phyloP scores from a whole-genome alignment of 2,329 filamentous ascomycete species.

The Aspergillus versicolor region DNA sequence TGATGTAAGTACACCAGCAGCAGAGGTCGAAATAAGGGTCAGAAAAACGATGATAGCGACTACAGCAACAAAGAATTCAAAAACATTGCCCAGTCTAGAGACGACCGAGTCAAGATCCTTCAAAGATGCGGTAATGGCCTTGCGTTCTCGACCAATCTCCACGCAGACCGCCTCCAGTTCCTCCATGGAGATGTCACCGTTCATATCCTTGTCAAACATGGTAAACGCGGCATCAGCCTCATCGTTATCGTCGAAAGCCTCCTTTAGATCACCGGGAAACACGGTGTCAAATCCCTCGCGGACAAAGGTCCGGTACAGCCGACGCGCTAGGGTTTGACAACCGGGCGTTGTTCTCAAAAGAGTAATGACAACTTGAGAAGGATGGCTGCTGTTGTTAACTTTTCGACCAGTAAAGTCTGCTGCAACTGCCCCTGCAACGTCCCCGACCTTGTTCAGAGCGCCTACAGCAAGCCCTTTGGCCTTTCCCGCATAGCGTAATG shows the following conservation, averaged over 20 bases:
- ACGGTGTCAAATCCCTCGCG: conserved; percentile 74
- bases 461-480: conserved; percentile 72
- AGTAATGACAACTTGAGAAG: conserved; percentile 78
- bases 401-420: conserved; percentile 84
- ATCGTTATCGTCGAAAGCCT: conserved; percentile 76
- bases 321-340: conserved; percentile 79
- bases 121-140: conserved; percentile 88
- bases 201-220: conserved; percentile 96
- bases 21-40: conserved; percentile 83
- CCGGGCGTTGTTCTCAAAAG: conserved; percentile 70
- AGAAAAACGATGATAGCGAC: conserved; percentile 84
- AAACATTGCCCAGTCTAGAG: conserved; percentile 81
- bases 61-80: conserved; percentile 80
- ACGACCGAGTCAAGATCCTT: conserved; percentile 96
- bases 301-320: conserved; percentile 83
- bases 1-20: conserved; percentile 86
- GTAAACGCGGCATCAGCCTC: conserved; percentile 85
- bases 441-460: conserved; percentile 76
- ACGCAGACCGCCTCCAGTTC: conserved; percentile 91
- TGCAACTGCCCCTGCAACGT: conserved; percentile 80
- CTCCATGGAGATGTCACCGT: conserved; percentile 93
- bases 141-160: conserved; percentile 90
- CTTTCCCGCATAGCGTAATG: conserved; percentile 66
- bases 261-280: conserved; percentile 71
- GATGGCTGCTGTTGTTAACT: conserved; percentile 69